Evolutionary conservation across 1,284 basidiomycete species (phyloP).

Genomic region (Meripilus lineatus): DNA sequence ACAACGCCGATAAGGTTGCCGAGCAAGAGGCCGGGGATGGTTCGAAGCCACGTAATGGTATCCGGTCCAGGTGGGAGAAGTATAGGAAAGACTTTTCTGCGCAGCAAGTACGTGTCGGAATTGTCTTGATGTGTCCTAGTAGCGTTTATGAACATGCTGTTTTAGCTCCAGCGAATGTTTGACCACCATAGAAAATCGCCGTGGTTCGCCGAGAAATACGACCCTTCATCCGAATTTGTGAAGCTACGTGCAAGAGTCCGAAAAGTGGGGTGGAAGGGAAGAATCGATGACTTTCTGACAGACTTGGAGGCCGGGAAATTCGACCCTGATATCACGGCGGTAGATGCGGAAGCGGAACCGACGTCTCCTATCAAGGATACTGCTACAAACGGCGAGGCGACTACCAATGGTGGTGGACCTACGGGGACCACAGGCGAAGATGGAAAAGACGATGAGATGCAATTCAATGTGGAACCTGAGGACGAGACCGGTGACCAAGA

Average conservation of each 20-base stretch:
- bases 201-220: slow-evolving; percentile 96
- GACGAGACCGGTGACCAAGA: slow-evolving; percentile 65
- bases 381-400: slow-evolving; percentile 24
- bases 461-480: slow-evolving; percentile 63
- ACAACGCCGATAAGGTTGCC: slow-evolving; percentile 73
- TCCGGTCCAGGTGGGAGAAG: slow-evolving; percentile 80
- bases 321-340: slow-evolving; percentile 67
- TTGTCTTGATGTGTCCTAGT: slow-evolving; percentile 15
- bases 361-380: slow-evolving; percentile 44
- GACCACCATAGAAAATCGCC: slow-evolving; percentile 86
- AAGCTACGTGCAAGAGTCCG: slow-evolving; percentile 71
- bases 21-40: slow-evolving; percentile 78
- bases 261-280: slow-evolving; percentile 77
- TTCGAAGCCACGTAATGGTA: slow-evolving; percentile 74
- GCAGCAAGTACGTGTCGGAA: slow-evolving; percentile 61
- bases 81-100: slow-evolving; percentile 87
- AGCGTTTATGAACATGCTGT: slow-evolving; percentile 27
- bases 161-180: slow-evolving; percentile 87
- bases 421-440: slow-evolving; percentile 15
- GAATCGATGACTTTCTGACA: slow-evolving; percentile 65
- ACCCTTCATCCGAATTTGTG: slow-evolving; percentile 62
- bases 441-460: slow-evolving; percentile 32
- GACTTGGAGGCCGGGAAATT: slow-evolving; percentile 80
- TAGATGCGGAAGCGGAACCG: slow-evolving; percentile 40
- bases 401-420: slow-evolving; percentile 40